Conservation (phyloP, 331 rosid species). For the Rhamnella rubrinervis region DNA sequence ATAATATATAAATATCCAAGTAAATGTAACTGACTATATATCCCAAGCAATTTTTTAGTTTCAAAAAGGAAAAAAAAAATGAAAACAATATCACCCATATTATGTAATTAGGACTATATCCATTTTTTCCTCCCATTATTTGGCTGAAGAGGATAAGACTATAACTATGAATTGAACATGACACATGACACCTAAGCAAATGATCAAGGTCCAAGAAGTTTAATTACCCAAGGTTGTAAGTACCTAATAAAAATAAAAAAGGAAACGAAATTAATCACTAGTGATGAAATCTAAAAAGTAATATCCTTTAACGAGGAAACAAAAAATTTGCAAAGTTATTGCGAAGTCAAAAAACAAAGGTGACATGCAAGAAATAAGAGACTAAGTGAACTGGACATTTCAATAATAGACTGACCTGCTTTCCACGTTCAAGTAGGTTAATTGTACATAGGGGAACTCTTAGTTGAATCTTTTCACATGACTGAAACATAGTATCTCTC, state of each 20-base stretch:
- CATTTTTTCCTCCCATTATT: not conserved
- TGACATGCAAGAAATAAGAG: not conserved
- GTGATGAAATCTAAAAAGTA: not conserved
- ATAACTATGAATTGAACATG: constrained; percentile 11
- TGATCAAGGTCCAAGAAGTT: not conserved
- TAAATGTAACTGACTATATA: not conserved
- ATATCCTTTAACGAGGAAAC: constrained; percentile 1
- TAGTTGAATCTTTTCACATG: constrained; percentile 64
- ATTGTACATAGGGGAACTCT: constrained; percentile 65
- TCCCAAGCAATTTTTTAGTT: constrained; percentile 10
- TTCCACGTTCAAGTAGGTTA: constrained; percentile 64
- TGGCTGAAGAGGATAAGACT: constrained; percentile 8
- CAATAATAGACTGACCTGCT: constrained; percentile 56
- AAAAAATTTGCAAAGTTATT: not conserved
- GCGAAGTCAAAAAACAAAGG: not conserved
- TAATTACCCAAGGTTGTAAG: not conserved
- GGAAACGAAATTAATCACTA: not conserved
- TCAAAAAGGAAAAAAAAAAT: not conserved
- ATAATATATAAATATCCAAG: constrained; percentile 20
- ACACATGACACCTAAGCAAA: constrained; percentile 3
- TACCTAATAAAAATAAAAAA: not conserved
- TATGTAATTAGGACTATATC: not conserved
- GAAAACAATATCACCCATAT: not conserved
- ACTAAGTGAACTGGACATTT: constrained; percentile 13
- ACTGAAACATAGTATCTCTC: constrained; percentile 40